Evolutionary conservation across 192 early-diverging fungal genomes (phyloP), one percentile per base, ranked within the genome.

Genomic region (Entrophospora sp.): DNA sequence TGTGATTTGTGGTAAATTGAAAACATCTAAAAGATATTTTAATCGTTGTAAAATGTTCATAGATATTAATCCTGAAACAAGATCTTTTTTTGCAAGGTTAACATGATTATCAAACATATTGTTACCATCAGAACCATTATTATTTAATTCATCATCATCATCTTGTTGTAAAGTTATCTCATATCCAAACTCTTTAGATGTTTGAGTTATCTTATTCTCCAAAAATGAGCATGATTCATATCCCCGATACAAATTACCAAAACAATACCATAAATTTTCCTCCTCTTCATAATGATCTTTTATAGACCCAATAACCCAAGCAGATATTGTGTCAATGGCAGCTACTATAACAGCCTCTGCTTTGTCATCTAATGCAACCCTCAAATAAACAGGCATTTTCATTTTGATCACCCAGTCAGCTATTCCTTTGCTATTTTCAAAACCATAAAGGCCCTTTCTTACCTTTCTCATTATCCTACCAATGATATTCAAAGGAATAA

Each of bases 301-400:
- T 1, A 46, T 40, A 18, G 43, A 63, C 13, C 73, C 70, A 5
- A 68, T 59, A 22, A 75, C 5, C 76, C 83, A 69, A 57, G 81
- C 65, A 27, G 68, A 70, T 0, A 88, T 24, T 0, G 78, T 76
- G 30, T 73, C 69, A 25, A 88, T 51, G 2, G 83, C 76, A 32
- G 71, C 78, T 0, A 77, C 73, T 4, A 85, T 36, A 13, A 82
- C 88, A 4, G 80, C 75, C n/a, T 83, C 76, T 24, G 82, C 72
- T 45, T 75, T 77, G 43, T 87, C 88, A 60, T 90, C 88, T 60
- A 90, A 53, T 8, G 84, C 85, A 20, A 83, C 74, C 36, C 88
- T 75, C 45, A 89, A 67, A 60, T 85, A 77, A 2, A 85, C 61
- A 36, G 77, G 60, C 2, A 77, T 63, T 22, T 78, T 76, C 30